Evolutionary conservation across 2,329 filamentous ascomycete species (phyloP).

Genomic region (Alternaria triticina): DNA sequence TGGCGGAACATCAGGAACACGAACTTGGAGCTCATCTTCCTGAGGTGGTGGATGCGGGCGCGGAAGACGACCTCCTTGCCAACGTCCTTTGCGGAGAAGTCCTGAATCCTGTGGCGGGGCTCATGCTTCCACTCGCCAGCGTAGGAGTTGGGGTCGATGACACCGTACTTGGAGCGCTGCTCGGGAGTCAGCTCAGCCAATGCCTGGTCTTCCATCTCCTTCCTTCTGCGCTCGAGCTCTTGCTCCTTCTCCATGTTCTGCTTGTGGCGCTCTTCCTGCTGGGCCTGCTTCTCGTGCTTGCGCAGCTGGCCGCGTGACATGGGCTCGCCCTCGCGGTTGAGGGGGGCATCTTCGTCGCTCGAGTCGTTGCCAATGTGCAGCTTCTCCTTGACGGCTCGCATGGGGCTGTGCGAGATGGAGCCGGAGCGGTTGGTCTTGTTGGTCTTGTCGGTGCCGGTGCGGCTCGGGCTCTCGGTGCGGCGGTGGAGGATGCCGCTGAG

Average conservation of each 20-base stretch:
- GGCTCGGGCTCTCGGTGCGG: slow-evolving; percentile 45
- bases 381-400: slow-evolving; percentile 50
- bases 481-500: slow-evolving; percentile 46
- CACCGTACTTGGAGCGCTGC: slow-evolving; percentile 65
- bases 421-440: slow-evolving; percentile 32
- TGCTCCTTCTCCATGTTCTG: slow-evolving; percentile 53
- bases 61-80: slow-evolving; percentile 71
- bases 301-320: slow-evolving; percentile 58
- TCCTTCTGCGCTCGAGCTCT: slow-evolving; percentile 56
- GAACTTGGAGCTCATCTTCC: slow-evolving; percentile 80
- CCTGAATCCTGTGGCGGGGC: slow-evolving; percentile 57
- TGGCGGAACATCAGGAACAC: slow-evolving; percentile 88
- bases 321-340: slow-evolving; percentile 58
- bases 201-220: slow-evolving; percentile 57
- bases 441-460: slow-evolving; percentile 29
- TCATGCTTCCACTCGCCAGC: slow-evolving; percentile 58
- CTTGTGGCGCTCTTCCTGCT: slow-evolving; percentile 54
- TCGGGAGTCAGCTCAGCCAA: slow-evolving; percentile 63
- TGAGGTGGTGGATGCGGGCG: slow-evolving; percentile 77
- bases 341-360: slow-evolving; percentile 45
- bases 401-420: slow-evolving; percentile 44
- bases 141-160: slow-evolving; percentile 64
- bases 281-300: slow-evolving; percentile 55
- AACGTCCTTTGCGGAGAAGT: slow-evolving; percentile 59
- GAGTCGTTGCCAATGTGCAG: slow-evolving; percentile 46